Evolutionary conservation across 495 filamentous ascomycete genomes (phyloP), one percentile per base, ranked within the genome.

Genomic region (Hamigera avellanea): DNA sequence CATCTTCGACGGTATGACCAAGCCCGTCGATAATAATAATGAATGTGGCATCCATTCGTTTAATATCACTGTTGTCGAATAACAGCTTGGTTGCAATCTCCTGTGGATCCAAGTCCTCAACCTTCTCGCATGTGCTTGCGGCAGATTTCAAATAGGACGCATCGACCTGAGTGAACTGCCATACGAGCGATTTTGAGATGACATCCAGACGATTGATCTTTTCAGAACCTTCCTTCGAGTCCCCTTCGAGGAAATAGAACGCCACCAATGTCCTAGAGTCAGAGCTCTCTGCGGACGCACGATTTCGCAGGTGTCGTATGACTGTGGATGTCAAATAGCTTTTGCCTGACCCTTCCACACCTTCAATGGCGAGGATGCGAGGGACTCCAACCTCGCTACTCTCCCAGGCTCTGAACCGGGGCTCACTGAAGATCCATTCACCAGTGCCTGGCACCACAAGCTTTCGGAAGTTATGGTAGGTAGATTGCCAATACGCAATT

Each of bases 161-260:
- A 33, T 62, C 58, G 4, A 48, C 41, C 34, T 52, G 58, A 13
- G 46, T 49, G 21, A 62, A 55, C 37, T 62, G 58, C 58, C 58
- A 62, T 16, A 60, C 46, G 8, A 59, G 36, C 5, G 54, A 46
- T 32, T 57, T 49, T 15, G 42, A 26, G 32, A 49, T 45, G 8
- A 42, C 42, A 49, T 40, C 53, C 30, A 45, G 45, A 35, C 21
- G 49, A 7, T 35, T 57, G 8, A 39, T 35, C 14, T 33, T 36
- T 17, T 39, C 39, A 5, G 45, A 18, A 12, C 40, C 46, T 15
- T 49, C 46, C 32, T 49, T 59, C 29, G 53, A 54, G 16, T 62
- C 58, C n/a, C 50, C 54, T 15, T 62, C 59, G 19, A 58, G 43
- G 29, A 62, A 62, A 38, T 58, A 62, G 35, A 60, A 62, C 7